These are phyloP conservation scores for Fibroporia radiculosa DNA, from an alignment of 768 basidiomycete genomes.

Conservation along the genomic window DNA sequence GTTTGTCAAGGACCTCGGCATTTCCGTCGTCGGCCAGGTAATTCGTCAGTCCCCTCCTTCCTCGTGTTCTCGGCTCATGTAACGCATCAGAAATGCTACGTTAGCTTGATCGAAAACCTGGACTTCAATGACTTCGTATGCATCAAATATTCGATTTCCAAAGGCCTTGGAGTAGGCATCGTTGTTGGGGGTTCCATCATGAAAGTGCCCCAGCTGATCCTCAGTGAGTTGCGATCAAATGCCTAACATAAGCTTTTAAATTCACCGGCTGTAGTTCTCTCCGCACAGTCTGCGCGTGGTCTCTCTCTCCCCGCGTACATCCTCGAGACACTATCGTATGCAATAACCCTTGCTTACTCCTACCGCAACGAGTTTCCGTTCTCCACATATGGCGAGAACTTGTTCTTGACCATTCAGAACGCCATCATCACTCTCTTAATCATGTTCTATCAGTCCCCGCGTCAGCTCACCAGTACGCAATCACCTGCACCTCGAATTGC, in stretches of 20 bases:
- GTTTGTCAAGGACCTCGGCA: conserved; percentile 75
- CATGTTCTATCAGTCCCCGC: conserved; percentile 48
- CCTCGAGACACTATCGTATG: conserved; percentile 87
- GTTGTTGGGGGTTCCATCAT: conserved; percentile 90
- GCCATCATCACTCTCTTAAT: conserved; percentile 84
- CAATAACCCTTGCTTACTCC: conserved; percentile 85
- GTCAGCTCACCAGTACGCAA: conserved; percentile 15
- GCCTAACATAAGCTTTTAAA: not conserved
- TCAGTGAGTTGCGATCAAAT: conserved; percentile 69
- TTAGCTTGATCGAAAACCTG: conserved; percentile 80
- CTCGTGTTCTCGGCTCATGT: not conserved
- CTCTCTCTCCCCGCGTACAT: conserved; percentile 81
- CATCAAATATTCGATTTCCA: conserved; percentile 87
- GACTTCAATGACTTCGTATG: conserved; percentile 72
- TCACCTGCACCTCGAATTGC: conserved; percentile 25
- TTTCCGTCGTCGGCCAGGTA: conserved; percentile 77
- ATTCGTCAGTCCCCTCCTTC: conserved; percentile 10
- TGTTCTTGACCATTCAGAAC: conserved; percentile 89
- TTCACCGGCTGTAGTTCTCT: conserved; percentile 42
- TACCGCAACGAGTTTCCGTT: conserved; percentile 84
- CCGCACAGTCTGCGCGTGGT: conserved; percentile 73
- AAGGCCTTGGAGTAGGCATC: conserved; percentile 87
- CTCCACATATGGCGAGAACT: conserved; percentile 96
- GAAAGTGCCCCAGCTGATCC: conserved; percentile 90
- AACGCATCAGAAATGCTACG: conserved; percentile 75